phyloP scores from a whole-genome alignment of 148 eudicot species.

The Talinum fruticosum region DNA sequence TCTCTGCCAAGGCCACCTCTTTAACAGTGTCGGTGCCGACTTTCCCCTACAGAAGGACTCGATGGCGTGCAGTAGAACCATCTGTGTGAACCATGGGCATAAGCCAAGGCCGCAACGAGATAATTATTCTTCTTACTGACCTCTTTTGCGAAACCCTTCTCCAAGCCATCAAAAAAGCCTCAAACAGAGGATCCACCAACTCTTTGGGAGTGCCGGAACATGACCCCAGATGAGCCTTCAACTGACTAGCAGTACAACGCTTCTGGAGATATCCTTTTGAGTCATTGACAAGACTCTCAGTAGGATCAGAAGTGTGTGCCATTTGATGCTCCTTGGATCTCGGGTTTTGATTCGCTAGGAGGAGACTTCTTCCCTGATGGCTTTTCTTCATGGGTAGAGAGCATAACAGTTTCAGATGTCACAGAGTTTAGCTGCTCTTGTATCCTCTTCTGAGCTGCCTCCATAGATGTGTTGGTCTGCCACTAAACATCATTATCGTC shows the following conservation, averaged over 20 bases:
- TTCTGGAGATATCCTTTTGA: slow-evolving; percentile 42
- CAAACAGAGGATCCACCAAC: slow-evolving; percentile 44
- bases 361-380: slow-evolving; percentile 44
- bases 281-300: slow-evolving; percentile 34
- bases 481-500: slow-evolving; percentile 54
- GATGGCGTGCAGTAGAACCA: slow-evolving; percentile 44
- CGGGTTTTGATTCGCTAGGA: slow-evolving; percentile 25
- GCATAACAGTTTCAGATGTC: slow-evolving; percentile 78
- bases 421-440: slow-evolving; percentile 69
- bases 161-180: slow-evolving; percentile 53
- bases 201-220: slow-evolving; percentile 48
- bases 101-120: slow-evolving; percentile 35
- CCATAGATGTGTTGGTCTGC: slow-evolving; percentile 72
- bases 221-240: slow-evolving; percentile 43
- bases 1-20: slow-evolving; percentile 63
- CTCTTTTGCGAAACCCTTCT: slow-evolving; percentile 52
- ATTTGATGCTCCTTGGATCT: slow-evolving; percentile 17
- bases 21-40: slow-evolving; percentile 50
- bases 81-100: slow-evolving; percentile 52
- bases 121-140: slow-evolving; percentile 50
- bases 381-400: slow-evolving; percentile 47
- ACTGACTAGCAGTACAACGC: slow-evolving; percentile 38
- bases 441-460: slow-evolving; percentile 63
- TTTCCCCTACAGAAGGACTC: slow-evolving; percentile 51
- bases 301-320: slow-evolving; percentile 22